Percentiles rank a stretch among this genome's conserved stretches.
phyloP scores from a whole-genome alignment of 371 early-diverging fungal species.

The Coelomomyces lativittatus region DNA sequence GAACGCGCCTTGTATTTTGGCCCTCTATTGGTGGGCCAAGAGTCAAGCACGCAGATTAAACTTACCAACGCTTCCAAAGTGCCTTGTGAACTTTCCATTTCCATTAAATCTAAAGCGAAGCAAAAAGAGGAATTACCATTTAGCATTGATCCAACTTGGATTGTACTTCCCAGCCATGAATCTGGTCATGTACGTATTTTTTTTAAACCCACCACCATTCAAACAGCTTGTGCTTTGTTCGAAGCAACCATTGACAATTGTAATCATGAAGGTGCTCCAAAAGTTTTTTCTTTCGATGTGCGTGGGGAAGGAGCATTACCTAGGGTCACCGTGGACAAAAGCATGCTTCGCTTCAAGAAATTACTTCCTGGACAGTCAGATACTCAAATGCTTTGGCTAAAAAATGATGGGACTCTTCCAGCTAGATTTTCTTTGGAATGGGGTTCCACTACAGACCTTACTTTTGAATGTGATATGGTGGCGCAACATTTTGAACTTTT shows the following conservation, averaged over 20 bases:
- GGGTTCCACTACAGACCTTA: constrained; percentile 7
- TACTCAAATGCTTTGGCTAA: constrained; percentile 11
- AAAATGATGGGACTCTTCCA: constrained; percentile 27
- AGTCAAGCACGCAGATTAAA: constrained; percentile 24
- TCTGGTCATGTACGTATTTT: constrained; percentile 16
- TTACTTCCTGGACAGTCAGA: constrained; percentile 13
- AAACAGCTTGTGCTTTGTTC: constrained; percentile 25
- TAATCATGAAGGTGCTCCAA: constrained; percentile 8
- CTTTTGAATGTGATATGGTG: background rate
- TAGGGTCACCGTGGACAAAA: constrained; percentile 20
- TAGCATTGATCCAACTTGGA: constrained; percentile 24
- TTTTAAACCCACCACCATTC: constrained; percentile 32
- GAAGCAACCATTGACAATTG: constrained; percentile 33
- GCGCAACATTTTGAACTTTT: background rate
- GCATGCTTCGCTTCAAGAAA: constrained; percentile 16
- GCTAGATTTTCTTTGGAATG: constrained; percentile 28
- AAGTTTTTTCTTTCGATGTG: constrained; percentile 21
- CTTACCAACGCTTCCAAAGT: constrained; percentile 37
- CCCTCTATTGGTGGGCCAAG: constrained; percentile 22
- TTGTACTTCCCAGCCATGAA: constrained; percentile 34
- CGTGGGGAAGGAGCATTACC: constrained; percentile 39
- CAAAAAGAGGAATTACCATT: constrained; percentile 38
- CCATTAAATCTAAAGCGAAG: constrained; percentile 16
- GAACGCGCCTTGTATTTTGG: constrained; percentile 34
- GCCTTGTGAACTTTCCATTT: constrained; percentile 19